Evolutionary conservation across 1,284 basidiomycete genomes (phyloP).

Genomic region (Boletus sp.): DNA sequence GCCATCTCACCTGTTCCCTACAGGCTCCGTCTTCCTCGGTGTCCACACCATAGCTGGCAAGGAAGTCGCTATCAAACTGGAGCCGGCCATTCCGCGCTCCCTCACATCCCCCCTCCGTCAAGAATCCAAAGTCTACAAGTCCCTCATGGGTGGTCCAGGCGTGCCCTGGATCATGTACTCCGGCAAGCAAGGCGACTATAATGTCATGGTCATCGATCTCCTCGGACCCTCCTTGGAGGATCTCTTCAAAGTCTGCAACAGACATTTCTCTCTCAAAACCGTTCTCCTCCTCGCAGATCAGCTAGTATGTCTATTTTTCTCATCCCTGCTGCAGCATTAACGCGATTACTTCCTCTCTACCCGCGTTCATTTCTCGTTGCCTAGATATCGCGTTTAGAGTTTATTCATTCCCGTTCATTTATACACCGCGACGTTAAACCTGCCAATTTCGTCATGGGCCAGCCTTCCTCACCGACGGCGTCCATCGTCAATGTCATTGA

Average conservation of each 20-base stretch:
- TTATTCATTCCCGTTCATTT: slow-evolving; percentile 72
- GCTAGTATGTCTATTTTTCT: slow-evolving; percentile 58
- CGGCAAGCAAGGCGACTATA: slow-evolving; percentile 93
- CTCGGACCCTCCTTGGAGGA: slow-evolving; percentile 94
- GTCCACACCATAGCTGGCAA: slow-evolving; percentile 96
- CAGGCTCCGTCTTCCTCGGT: slow-evolving; percentile 92
- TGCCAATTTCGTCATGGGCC: slow-evolving; percentile 88
- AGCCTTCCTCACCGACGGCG: slow-evolving; percentile 50
- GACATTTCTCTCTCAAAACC: slow-evolving; percentile 91
- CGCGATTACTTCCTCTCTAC: slow-evolving; percentile 8
- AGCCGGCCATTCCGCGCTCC: slow-evolving; percentile 72
- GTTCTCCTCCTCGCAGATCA: slow-evolving; percentile 92
- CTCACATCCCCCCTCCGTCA: slow-evolving; percentile 77
- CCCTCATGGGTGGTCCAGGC: slow-evolving; percentile 90
- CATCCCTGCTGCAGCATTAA: slow-evolving; percentile 13
- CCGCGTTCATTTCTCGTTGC: slow-evolving; percentile 29
- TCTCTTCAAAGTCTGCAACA: slow-evolving; percentile 94
- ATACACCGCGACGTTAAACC: slow-evolving; percentile 97
- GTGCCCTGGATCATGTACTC: slow-evolving; percentile 97
- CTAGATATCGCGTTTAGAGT: slow-evolving; percentile 75
- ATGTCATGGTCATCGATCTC: slow-evolving; percentile 96
- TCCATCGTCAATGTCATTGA: slow-evolving; percentile 90
- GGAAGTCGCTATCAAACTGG: slow-evolving; percentile 96
- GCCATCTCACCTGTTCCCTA: slow-evolving; percentile 10
- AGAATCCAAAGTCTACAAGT: slow-evolving; percentile 91